phyloP scores from a whole-genome alignment of 768 basidiomycete species.

The Naganishia friedmannii region DNA sequence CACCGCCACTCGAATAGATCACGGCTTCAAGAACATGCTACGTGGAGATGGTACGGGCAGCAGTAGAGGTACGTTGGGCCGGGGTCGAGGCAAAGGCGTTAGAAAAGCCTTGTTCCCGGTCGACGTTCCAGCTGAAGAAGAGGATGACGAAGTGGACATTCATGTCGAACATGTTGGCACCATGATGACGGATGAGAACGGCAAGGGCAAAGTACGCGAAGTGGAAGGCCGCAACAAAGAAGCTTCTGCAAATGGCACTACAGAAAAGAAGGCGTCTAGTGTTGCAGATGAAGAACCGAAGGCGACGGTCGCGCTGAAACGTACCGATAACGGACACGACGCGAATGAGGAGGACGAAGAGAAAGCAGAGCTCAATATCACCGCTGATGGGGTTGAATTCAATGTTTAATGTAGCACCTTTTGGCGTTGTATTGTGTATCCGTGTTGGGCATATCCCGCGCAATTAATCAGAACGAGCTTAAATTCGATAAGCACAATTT shows the following conservation, averaged over 20 bases:
- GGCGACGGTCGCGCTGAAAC: not conserved
- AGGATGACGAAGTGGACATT: constrained; percentile 33
- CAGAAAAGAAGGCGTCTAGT: not conserved
- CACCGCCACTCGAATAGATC: constrained; percentile 10
- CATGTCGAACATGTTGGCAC: constrained; percentile 13
- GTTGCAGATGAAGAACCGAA: too few species aligned
- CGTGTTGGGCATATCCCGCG: not conserved
- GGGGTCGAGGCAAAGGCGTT: constrained; percentile 10
- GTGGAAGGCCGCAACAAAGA: not conserved
- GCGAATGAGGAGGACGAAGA: not conserved
- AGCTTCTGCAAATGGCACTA: not conserved
- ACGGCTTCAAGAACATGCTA: not conserved
- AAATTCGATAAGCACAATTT: not conserved
- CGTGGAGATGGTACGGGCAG: not conserved
- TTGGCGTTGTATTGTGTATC: not conserved
- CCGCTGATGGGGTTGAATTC: constrained; percentile 18
- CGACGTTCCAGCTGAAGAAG: constrained; percentile 30
- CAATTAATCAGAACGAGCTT: not conserved
- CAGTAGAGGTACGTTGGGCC: not conserved
- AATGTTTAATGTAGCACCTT: constrained; percentile 1
- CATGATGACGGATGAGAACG: not conserved
- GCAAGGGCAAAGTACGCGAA: not conserved
- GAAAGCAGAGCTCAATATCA: constrained; percentile 7
- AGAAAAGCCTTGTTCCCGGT: constrained; percentile 25
- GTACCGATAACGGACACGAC: not conserved